phyloP scores from a whole-genome alignment of 2,329 filamentous ascomycete genomes.

The Diplodia seriata region DNA sequence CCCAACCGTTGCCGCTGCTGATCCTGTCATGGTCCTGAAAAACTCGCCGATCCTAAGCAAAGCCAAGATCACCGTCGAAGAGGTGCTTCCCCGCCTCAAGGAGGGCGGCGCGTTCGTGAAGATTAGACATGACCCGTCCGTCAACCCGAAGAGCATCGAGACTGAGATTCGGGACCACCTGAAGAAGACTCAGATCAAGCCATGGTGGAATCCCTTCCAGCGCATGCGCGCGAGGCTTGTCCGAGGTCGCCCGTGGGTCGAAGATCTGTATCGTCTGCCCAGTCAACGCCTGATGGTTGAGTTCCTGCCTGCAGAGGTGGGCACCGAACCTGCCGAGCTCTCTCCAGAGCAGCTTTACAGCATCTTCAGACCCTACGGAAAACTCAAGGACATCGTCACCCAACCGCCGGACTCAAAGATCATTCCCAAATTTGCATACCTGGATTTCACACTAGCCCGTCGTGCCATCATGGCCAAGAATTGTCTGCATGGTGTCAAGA shows the following conservation, averaged over 20 bases:
- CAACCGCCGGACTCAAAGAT: constrained; percentile 88
- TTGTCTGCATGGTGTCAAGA: constrained; percentile 84
- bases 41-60: constrained; percentile 54
- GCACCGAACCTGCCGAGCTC: constrained; percentile 75
- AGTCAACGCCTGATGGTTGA: constrained; percentile 79
- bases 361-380: constrained; percentile 88
- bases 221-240: constrained; percentile 74
- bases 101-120: constrained; percentile 96
- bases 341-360: constrained; percentile 87
- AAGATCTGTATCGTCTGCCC: constrained; percentile 86
- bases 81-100: constrained; percentile 83
- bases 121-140: constrained; percentile 65
- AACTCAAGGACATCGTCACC: constrained; percentile 81
- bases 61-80: constrained; percentile 75
- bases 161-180: constrained; percentile 68
- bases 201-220: constrained; percentile 88
- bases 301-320: constrained; percentile 76
- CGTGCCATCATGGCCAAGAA: constrained; percentile 89
- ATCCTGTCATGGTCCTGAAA: constrained; percentile 58
- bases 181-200: constrained; percentile 73
- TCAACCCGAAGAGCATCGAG: constrained; percentile 63
- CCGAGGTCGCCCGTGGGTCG: constrained; percentile 87
- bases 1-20: constrained; percentile 59
- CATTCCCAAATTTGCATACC: constrained; percentile 76
- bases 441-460: constrained; percentile 76